Evolutionary conservation across 495 filamentous ascomycete genomes (phyloP), one percentile per base, ranked within the genome.

Genomic region (Aspergillus haitiensis): DNA sequence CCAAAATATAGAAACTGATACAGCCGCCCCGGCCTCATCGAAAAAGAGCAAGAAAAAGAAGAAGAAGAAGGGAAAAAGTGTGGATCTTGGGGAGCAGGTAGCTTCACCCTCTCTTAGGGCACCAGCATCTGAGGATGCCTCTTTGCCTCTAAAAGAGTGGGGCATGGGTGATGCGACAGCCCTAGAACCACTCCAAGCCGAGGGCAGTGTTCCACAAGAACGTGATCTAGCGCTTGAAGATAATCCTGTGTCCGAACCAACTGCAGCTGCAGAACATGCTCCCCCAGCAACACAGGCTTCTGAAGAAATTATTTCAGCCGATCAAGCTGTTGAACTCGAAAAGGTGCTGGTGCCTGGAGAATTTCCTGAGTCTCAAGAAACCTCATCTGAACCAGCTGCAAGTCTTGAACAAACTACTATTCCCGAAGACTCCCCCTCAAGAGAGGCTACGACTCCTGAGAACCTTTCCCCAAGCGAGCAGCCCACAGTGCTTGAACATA

Each of bases 11-110:
- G 21, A 27, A 3, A 27, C 21, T 7, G 64, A 70, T 6, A 56
- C 61, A 27, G 11, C 56, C 0, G 47, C 61, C 6, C 51, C 64
- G 1, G 44, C 62, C 2, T 65, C 63, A 37, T 71, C 74, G 0
- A 72, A 71, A 58, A 75, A 77, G 64, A 75, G 71, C 47, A 73
- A 70, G 59, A 73, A 75, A 39, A 75, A 73, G 52, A 72, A 72
- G 32, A 75, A 70, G 61, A 64, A 64, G 27, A 73, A 74, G 60
- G 64, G 60, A 12, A 67, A 72, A 15, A 72, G 56, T 48, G 51
- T 64, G 33, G 67, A 70, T 21, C 39, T 59, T 36, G 37, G 49
- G 52, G 45, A 59, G 54, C 15, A 52, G 5, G 67, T 67, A 32
- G 36, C 60, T 42, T 48, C 37, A n/a, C 10, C 18, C 31, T 46